A percentile compares a stretch with the other conserved stretches of the same genome.
These are phyloP conservation scores for Cystobasidium onofrii DNA, from an alignment of 768 basidiomycete species.

Conservation along the genomic window DNA sequence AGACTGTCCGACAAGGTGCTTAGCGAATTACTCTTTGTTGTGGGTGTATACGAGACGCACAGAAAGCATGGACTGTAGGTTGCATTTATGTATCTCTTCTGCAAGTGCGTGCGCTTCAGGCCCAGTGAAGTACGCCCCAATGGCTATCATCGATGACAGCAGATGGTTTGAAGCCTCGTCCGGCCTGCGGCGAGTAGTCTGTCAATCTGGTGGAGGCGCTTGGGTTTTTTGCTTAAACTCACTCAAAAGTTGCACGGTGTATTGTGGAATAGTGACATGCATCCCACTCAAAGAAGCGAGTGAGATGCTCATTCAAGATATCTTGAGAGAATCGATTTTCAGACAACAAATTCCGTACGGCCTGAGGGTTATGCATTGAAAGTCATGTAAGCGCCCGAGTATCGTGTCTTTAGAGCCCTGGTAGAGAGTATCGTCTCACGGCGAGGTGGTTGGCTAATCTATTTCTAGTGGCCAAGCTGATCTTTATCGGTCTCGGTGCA, in stretches of 20 bases:
- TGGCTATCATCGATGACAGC: neutral
- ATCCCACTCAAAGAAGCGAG: conserved; percentile 22
- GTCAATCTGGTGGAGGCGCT: neutral
- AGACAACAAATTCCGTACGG: neutral
- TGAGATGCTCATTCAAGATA: conserved; percentile 1
- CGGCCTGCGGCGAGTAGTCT: neutral
- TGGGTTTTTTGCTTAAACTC: neutral
- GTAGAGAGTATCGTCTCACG: neutral
- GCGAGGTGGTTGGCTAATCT: neutral
- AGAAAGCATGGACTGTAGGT: neutral
- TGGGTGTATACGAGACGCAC: neutral
- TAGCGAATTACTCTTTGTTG: neutral
- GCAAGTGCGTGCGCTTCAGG: conserved; percentile 37
- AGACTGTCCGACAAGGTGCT: conserved; percentile 21
- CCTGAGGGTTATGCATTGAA: no score
- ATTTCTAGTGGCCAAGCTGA: neutral
- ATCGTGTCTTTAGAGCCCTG: no score
- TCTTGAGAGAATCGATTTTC: neutral
- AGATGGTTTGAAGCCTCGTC: neutral
- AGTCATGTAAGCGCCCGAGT: no score
- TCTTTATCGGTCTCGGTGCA: neutral
- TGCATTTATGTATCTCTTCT: conserved; percentile 30
- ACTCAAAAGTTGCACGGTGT: conserved; percentile 28
- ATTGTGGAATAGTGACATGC: conserved; percentile 12
- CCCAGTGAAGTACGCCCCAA: conserved; percentile 38